Base-by-base conservation (phyloP, 208 protist genomes). In the Sergeia podlipaevii region DNA sequence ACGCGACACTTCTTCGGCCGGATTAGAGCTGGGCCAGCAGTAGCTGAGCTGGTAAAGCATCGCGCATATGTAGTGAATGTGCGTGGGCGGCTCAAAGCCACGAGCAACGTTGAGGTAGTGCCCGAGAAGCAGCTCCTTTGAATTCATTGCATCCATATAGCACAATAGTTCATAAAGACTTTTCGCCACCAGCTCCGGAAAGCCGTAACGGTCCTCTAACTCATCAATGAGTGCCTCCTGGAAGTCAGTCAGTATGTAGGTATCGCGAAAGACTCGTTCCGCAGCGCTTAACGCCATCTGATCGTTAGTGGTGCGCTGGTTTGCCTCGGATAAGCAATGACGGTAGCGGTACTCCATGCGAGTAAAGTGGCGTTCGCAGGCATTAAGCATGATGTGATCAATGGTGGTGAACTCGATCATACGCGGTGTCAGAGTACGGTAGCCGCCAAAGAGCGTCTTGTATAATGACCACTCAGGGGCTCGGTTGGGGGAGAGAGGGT, bases 151-250 rank as follows among this genome's bases (percentile, higher is more conserved):
- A 56, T 96, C 86, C 44, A 96, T 63, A 64, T 78, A 93, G 68
- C 83, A 92, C n/a, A 96, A 64, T 44, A 96, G 75, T 57, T 96
- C 89, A 61, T 96, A 96, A 7, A 91, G 44, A 1, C 68, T 78
- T 60, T 96, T 96, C 42, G 78, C 82, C 32, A 96, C 85, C 42
- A 96, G 70, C 62, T 96, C 85, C 1, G 89, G 85, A 37, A 80
- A 91, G 21, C 74, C 72, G 60, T 93, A 96, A 1, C 85, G 80
- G 17, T 67, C 54, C 76, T 96, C 89, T 23, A 96, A 67, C 72
- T 92, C 89, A 27, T 91, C 75, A 15, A 96, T 60, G 36, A 96
- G 38, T 23, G 80, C 74, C 42, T 93, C 81, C 58, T 96, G 89
- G 59, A 96, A 93, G 58, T 93, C 85, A 26, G 74, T 89, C 39